Base-by-base conservation (phyloP, 805 yeast species). In the Saturnispora bothae region DNA sequence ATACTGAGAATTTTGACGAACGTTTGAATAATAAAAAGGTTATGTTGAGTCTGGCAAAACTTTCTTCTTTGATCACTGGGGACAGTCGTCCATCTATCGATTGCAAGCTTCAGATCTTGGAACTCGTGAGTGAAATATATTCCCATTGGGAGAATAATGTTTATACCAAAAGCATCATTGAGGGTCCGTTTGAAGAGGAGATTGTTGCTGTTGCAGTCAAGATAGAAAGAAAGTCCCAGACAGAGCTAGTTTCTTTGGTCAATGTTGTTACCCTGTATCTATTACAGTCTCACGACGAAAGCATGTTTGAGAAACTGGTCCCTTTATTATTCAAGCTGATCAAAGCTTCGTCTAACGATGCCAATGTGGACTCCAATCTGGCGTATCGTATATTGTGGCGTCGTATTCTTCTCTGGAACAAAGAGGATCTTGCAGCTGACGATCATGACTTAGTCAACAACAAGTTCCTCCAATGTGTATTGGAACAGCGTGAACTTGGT, bases 31-130 rank as follows among this genome's bases (percentile, higher is more conserved):
- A 68, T 13, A 46, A 70, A 69, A 48, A 73, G 69, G 47, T 49
- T 80, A 17, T 76, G 45, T 65, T 77, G 42, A 79, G 84, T 40
- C 57, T 85, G 35, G 88, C 94, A 2, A 85, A 85, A 54, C 57
- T 86, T 17, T 60, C 83, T 2, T 63, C 73, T 1, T 50, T 82
- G 15, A 34, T 27, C 5, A 6, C 14, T 17, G 77, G 76, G 25
- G 10, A 22, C 6, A 7, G 6, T 6, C 9, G 10, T 7, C 25
- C 25, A 22, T 7, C 10, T 7, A 17, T 28, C 7, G 31, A 28
- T 15, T 15, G n/a, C 18, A 34, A 34, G 16, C 18, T 34, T n/a
- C n/a, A n/a, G n/a, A n/a, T n/a, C n/a, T n/a, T n/a, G n/a, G n/a
- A n/a, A n/a, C n/a, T n/a, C n/a, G n/a, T n/a, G n/a, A n/a, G n/a